Conservation (phyloP, 177 flowering plant genomes). For the Telopea speciosissima region DNA sequence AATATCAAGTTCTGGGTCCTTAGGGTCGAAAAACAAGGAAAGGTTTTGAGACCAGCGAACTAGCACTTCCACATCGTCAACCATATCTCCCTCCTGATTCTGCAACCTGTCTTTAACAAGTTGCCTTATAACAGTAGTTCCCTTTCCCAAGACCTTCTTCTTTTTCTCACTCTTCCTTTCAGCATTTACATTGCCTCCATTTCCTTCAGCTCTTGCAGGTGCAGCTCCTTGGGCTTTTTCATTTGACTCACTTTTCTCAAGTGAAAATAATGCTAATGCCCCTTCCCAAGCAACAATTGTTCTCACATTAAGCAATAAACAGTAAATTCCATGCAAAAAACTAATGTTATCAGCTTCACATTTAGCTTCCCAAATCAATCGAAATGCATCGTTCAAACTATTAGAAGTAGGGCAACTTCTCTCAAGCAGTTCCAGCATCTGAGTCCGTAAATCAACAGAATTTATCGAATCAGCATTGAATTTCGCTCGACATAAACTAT, state of each 20-base stretch:
- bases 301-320: slow-evolving; percentile 38
- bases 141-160: slow-evolving; percentile 76
- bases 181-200: slow-evolving; percentile 23
- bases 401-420: slow-evolving; percentile 26
- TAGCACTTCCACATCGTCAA: slow-evolving; percentile 16
- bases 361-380: slow-evolving; percentile 22
- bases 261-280: slow-evolving; percentile 40
- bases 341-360: slow-evolving; percentile 26
- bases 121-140: slow-evolving; percentile 52
- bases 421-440: slow-evolving; percentile 29
- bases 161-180: slow-evolving; percentile 61
- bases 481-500: slow-evolving; percentile 37
- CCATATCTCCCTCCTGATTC: slow-evolving; percentile 10
- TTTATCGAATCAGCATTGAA: slow-evolving; percentile 24
- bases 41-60: slow-evolving; percentile 34
- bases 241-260: slow-evolving; percentile 40
- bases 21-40: slow-evolving; percentile 48
- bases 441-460: slow-evolving; percentile 19
- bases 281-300: slow-evolving; percentile 68
- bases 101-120: slow-evolving; percentile 49
- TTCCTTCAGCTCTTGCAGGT: slow-evolving; percentile 17
- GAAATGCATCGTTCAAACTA: slow-evolving; percentile 22
- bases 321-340: slow-evolving; percentile 36
- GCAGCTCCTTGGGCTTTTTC: slow-evolving; percentile 19
- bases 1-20: slow-evolving; percentile 34